Conservation (phyloP, 371 early-diverging fungal genomes). For the Mortierella sp. region DNA sequence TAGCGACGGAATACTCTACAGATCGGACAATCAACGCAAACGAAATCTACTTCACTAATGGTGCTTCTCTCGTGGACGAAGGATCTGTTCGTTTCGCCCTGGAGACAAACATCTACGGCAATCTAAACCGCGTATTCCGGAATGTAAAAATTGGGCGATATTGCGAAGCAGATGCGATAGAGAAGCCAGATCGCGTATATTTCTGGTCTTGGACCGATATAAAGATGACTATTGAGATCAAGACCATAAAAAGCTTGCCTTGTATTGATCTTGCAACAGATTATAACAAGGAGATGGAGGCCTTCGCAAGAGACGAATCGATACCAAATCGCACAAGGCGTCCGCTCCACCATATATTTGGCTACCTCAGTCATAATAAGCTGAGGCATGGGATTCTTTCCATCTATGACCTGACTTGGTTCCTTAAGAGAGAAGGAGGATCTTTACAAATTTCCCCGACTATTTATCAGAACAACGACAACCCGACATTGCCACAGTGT, state of each 20-base stretch:
- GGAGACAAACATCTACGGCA: constrained; percentile 9
- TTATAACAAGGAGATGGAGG: constrained; percentile 14
- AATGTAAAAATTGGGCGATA: not conserved
- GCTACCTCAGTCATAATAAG: constrained; percentile 34
- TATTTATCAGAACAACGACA: too few relatives aligned
- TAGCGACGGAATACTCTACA: constrained; percentile 13
- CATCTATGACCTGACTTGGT: too few relatives aligned
- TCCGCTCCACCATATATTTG: constrained; percentile 30
- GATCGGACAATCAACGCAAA: constrained; percentile 14
- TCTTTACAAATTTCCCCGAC: too few relatives aligned
- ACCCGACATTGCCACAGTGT: too few relatives aligned
- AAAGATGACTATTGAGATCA: constrained; percentile 62
- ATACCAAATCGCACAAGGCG: constrained; percentile 18
- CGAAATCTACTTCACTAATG: constrained; percentile 7
- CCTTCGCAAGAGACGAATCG: constrained; percentile 10
- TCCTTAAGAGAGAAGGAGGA: too few relatives aligned
- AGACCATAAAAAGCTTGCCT: constrained; percentile 15
- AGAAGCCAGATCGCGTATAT: constrained; percentile 17
- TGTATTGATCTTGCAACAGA: constrained; percentile 19
- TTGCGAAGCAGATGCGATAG: constrained; percentile 12
- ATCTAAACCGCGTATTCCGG: constrained; percentile 10
- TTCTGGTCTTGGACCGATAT: constrained; percentile 12
- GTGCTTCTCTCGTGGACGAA: constrained; percentile 6
- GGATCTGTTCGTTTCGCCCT: constrained; percentile 3
- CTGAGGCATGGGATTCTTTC: constrained; percentile 26